These are phyloP conservation scores for Xylaria sp. DNA, from an alignment of 2,329 filamentous ascomycete genomes.

Conservation along the genomic window DNA sequence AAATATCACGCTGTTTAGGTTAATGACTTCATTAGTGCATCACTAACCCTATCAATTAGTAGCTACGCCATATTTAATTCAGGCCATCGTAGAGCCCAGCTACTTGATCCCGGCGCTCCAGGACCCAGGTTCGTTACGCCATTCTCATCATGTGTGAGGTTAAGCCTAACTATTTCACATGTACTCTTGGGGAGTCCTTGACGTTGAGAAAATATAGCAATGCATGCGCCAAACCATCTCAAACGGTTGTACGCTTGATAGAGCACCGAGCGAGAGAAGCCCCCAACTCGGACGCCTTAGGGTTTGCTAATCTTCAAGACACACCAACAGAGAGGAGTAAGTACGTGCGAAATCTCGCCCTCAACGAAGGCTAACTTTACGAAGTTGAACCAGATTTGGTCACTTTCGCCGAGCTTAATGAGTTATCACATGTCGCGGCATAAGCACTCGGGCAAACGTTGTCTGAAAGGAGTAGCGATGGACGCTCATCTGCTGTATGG, in stretches of 20 bases:
- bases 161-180: constrained; percentile 61
- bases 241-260: constrained; percentile 57
- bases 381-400: not conserved
- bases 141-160: constrained; percentile 12
- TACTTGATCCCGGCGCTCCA: not conserved
- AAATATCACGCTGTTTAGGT: too few species aligned
- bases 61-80: too few species aligned
- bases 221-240: constrained; percentile 43
- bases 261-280: constrained; percentile 50
- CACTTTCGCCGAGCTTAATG: constrained; percentile 1
- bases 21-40: too few species aligned
- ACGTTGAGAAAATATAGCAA: constrained; percentile 37
- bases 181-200: constrained; percentile 63
- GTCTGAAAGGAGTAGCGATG: not conserved
- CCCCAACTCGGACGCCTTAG: constrained; percentile 53
- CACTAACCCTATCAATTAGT: too few species aligned
- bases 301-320: constrained; percentile 48
- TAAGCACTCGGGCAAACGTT: not conserved
- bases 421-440: constrained; percentile 1
- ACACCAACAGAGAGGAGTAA: too few species aligned
- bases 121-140: not conserved
- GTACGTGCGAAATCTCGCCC: not conserved
- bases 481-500: constrained; percentile 45
- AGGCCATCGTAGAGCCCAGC: too few species aligned
- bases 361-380: not conserved